Conservation (phyloP, 2,329 filamentous ascomycete genomes). For the Alternaria panax region DNA sequence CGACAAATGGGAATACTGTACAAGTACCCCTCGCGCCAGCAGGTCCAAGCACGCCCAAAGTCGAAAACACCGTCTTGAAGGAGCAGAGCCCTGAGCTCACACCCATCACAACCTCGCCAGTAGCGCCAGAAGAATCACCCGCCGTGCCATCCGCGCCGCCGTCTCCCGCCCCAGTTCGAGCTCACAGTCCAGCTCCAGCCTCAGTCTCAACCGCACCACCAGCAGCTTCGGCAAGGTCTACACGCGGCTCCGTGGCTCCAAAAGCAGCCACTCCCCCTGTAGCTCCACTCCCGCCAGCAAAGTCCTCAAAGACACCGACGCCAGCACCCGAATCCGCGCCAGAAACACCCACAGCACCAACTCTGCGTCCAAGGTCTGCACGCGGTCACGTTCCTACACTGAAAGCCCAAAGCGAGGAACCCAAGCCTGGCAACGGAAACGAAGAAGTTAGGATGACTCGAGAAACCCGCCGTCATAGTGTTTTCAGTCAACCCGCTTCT, state of each 20-base stretch:
- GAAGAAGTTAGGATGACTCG: slow-evolving; percentile 46
- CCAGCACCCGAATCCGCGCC: slow-evolving; percentile 25
- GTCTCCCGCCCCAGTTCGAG: slow-evolving; percentile 8
- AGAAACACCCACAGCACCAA: slow-evolving; percentile 19
- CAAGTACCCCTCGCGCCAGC: slow-evolving; percentile 57
- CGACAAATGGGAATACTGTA: slow-evolving; percentile 26
- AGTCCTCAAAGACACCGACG: slow-evolving; percentile 28
- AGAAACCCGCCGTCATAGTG: slow-evolving; percentile 55
- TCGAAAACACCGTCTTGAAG: slow-evolving; percentile 19
- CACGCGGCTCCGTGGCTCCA: slow-evolving; percentile 42
- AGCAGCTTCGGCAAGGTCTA: slow-evolving; percentile 46
- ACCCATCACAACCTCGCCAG: slow-evolving; percentile 25
- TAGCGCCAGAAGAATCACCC: slow-evolving; percentile 23
- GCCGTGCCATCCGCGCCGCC: slow-evolving; percentile 5
- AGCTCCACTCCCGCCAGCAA: slow-evolving; percentile 21
- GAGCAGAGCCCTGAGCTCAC: slow-evolving; percentile 25
- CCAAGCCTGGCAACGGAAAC: slow-evolving; percentile 49
- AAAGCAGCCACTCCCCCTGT: slow-evolving; percentile 35
- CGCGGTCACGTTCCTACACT: slow-evolving; percentile 48
- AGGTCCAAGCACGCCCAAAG: slow-evolving; percentile 45
- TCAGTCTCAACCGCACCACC: slow-evolving; percentile 24
- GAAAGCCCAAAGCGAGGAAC: slow-evolving; percentile 60
- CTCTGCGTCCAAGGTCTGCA: slow-evolving; percentile 48
- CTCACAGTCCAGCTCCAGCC: slow-evolving; percentile 14
- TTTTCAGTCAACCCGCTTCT: slow-evolving; percentile 51